Conservation (phyloP, 805 yeast species). For the Candida chilensis region DNA sequence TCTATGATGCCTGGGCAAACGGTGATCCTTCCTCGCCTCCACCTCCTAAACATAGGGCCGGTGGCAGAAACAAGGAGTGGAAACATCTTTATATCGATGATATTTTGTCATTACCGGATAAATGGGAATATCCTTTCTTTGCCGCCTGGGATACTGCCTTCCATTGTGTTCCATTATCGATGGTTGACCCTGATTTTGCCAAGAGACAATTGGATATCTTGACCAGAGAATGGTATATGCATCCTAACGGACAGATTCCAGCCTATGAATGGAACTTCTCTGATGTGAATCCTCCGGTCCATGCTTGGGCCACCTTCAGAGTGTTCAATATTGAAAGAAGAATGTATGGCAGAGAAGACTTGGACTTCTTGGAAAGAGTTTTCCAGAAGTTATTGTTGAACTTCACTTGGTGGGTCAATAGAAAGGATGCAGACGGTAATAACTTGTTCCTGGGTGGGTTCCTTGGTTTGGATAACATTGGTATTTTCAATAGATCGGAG, state of each 20-base stretch:
- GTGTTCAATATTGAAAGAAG: conserved; percentile 82
- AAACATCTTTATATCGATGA: conserved; percentile 82
- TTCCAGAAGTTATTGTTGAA: conserved; percentile 84
- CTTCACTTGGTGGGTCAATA: conserved; percentile 97
- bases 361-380: conserved; percentile 80
- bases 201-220: conserved; percentile 78
- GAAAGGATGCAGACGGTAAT: conserved; percentile 80
- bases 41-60: conserved; percentile 74
- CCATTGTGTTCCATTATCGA: conserved; percentile 87
- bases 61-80: conserved; percentile 88
- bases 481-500: conserved; percentile 87
- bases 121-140: conserved; percentile 93
- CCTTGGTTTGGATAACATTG: conserved; percentile 87
- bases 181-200: conserved; percentile 90
- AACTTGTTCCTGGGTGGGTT: conserved; percentile 94
- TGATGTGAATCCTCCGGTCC: conserved; percentile 97
- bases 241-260: conserved; percentile 95
- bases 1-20: conserved; percentile 76
- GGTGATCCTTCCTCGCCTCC: conserved; percentile 76
- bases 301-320: conserved; percentile 90
- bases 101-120: conserved; percentile 83
- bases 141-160: conserved; percentile 97
- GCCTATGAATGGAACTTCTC: conserved; percentile 95
- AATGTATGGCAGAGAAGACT: conserved; percentile 73
- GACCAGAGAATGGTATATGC: conserved; percentile 95